These are phyloP conservation scores for Mucor piriformis DNA, from an alignment of 371 early-diverging fungal genomes.

Conservation along the genomic window DNA sequence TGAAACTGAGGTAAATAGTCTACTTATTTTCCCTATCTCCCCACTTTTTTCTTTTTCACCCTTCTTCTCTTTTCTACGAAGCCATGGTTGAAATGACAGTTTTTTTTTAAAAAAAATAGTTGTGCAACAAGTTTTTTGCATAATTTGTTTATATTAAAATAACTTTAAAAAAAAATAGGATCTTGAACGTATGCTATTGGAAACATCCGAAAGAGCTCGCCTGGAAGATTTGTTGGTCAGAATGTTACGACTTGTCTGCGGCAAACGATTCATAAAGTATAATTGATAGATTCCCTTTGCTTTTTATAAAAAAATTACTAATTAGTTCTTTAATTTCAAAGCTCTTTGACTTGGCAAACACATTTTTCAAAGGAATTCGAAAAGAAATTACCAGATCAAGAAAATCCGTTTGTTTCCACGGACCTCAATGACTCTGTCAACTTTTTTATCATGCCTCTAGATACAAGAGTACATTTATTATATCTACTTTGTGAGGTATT, in stretches of 20 bases:
- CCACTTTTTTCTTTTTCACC: background rate
- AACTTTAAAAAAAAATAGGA: constrained; percentile 29
- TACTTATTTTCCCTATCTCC: background rate
- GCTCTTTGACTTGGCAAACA: constrained; percentile 66
- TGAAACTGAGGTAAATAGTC: constrained; percentile 28
- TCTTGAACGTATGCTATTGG: constrained; percentile 48
- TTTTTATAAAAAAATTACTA: too few species aligned
- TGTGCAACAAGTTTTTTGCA: constrained; percentile 19
- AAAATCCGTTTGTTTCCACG: constrained; percentile 32
- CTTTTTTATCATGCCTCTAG: constrained; percentile 47
- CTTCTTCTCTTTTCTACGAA: background rate
- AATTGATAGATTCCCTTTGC: background rate
- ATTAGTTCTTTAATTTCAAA: too few species aligned
- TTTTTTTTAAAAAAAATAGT: background rate
- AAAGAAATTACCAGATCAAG: constrained; percentile 36
- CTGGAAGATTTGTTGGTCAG: constrained; percentile 47
- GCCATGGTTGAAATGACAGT: too few species aligned
- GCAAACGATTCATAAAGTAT: constrained; percentile 52
- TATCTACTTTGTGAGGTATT: constrained; percentile 51
- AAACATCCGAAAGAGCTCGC: constrained; percentile 30
- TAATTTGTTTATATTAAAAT: constrained; percentile 11
- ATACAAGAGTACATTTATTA: constrained; percentile 50
- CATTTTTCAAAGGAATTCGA: constrained; percentile 59
- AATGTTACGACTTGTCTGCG: constrained; percentile 40
- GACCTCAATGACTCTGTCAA: constrained; percentile 8